phyloP scores from a whole-genome alignment of 2,329 filamentous ascomycete genomes.

The Cercospora nicotianae region DNA sequence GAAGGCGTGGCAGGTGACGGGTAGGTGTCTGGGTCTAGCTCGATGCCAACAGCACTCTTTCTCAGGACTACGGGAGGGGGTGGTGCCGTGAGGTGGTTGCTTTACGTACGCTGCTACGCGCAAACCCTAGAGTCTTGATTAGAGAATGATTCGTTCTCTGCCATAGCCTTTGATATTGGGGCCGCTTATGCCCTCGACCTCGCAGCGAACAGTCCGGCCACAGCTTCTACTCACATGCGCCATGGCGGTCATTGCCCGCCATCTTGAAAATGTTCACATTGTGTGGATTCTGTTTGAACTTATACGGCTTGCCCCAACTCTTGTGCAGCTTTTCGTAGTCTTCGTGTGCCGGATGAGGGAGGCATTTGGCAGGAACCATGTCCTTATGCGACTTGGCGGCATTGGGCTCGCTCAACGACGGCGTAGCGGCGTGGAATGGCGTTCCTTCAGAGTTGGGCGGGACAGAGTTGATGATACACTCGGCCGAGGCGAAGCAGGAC shows the following conservation, averaged over 20 bases:
- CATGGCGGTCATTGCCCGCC: constrained; percentile 70
- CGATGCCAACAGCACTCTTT: background rate
- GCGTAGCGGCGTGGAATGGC: constrained; percentile 49
- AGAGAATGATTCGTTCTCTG: background rate
- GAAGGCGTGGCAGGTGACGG: background rate
- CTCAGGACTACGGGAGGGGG: background rate
- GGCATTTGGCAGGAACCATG: constrained; percentile 54
- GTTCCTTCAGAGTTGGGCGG: constrained; percentile 57
- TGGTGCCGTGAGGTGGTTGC: background rate
- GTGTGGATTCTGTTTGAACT: constrained; percentile 73
- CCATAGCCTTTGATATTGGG: background rate
- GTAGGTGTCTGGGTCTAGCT: background rate
- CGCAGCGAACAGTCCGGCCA: background rate
- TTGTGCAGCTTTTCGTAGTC: constrained; percentile 66
- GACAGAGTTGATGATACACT: constrained; percentile 74
- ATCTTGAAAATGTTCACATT: constrained; percentile 79
- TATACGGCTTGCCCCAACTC: constrained; percentile 82
- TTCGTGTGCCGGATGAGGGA: constrained; percentile 51
- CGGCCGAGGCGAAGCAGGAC: constrained; percentile 55
- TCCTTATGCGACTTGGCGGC: constrained; percentile 53
- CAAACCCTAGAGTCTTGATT: constrained; percentile 62
- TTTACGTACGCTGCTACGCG: constrained; percentile 65
- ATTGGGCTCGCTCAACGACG: constrained; percentile 59
- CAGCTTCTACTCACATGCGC: background rate
- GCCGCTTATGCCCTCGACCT: background rate